phyloP scores from a whole-genome alignment of 106 monocot genomes.

The Vanilla planifolia region DNA sequence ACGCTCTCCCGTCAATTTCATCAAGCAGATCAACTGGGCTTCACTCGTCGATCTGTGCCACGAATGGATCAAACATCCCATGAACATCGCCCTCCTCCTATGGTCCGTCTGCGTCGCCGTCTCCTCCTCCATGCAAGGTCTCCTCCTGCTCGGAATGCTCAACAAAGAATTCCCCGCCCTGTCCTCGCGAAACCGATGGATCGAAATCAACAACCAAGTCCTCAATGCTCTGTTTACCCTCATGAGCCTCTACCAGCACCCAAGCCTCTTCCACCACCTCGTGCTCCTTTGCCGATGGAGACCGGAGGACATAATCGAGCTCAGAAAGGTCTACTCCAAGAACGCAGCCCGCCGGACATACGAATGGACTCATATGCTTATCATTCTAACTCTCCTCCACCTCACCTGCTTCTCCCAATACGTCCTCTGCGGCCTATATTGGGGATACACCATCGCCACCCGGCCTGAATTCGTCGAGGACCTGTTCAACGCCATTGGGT shows the following conservation, averaged over 20 bases:
- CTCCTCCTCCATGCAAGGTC: constrained; percentile 15
- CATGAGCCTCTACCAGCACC: constrained; percentile 41
- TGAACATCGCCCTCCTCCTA: constrained; percentile 26
- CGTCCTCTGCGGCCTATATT: constrained; percentile 30
- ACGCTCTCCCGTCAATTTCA: constrained; percentile 11
- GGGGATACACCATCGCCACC: constrained; percentile 16
- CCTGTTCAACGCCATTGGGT: constrained; percentile 16
- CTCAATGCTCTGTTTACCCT: constrained; percentile 57
- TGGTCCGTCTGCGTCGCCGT: constrained; percentile 28
- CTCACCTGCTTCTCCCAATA: constrained; percentile 42
- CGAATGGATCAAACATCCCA: constrained; percentile 34
- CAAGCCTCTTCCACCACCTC: constrained; percentile 36
- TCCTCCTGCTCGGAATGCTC: constrained; percentile 26
- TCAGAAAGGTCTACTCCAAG: constrained; percentile 39
- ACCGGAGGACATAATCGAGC: constrained; percentile 18
- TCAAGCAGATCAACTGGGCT: constrained; percentile 11
- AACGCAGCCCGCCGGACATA: constrained; percentile 19
- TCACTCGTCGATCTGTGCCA: neutral
- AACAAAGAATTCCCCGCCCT: constrained; percentile 19
- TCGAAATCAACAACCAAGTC: constrained; percentile 39
- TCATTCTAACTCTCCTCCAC: constrained; percentile 37
- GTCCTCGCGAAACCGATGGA: constrained; percentile 23
- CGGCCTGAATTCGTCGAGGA: constrained; percentile 23
- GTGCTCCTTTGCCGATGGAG: constrained; percentile 36
- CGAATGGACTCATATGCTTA: constrained; percentile 30